Base-by-base conservation (phyloP, 2,329 filamentous ascomycete genomes). In the Sporothrix globosa region DNA sequence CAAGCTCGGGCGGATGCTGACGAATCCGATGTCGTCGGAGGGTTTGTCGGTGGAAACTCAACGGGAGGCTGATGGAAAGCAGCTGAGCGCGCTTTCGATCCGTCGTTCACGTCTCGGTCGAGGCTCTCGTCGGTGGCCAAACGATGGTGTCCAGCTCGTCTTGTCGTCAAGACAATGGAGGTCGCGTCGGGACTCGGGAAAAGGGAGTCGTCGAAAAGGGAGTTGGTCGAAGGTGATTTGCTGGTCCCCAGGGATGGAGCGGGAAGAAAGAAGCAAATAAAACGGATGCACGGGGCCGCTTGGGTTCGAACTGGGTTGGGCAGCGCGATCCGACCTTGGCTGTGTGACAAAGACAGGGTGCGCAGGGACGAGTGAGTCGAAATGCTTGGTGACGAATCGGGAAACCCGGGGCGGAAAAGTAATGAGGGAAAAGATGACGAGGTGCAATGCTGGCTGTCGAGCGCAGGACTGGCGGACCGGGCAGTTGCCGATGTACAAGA, bases 221-320 rank as follows among this genome's bases (percentile, higher is more conserved):
- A 34, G 41, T 44, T 44, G 41, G 41, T 44, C 41, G 30, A 27
- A 63, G 21, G 21, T 63, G 53, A 14, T 9, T 53, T 56, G 53
- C 41, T 39, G 56, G 56, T 19, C 39, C 58, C 39, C 27, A 63
- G 58, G 58, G 58, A 63, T 63, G 58, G 13, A 21, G 41, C 54
- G 58, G 58, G 39, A 46, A 21, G 21, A 27, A 46, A n/a, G 56
- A n/a, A 27, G 21, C 24, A 63, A 6, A 60, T 17, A 30, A 54
- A 44, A 17, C 41, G 14, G 24, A 54, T 54, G 52, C 52, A 54
- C 24, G 27, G 13, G 24, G 52, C 52, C 24, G 52, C 52, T 54
- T 27, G 58, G 30, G 39, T 24, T 24, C 58, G 21, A 39, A 63
- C 19, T 10, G 58, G 46, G 58, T 63, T 63, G 58, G 58, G 58